Conservation (phyloP, 192 early-diverging fungal genomes). For the Cetraspora pellucida region DNA sequence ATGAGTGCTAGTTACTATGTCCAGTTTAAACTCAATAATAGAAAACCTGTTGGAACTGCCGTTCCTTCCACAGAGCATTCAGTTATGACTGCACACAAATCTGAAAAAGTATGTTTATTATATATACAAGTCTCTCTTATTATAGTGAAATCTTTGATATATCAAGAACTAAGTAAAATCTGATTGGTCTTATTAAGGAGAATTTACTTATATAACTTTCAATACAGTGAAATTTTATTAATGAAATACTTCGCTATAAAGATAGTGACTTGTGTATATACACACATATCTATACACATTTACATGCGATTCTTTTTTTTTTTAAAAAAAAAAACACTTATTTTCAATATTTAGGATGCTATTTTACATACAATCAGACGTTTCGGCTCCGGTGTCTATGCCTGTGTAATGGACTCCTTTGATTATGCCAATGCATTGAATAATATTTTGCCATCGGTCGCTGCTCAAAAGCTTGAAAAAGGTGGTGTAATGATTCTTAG, state of each 20-base stretch:
- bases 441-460: conserved; percentile 71
- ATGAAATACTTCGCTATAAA: no score
- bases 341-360: conserved; percentile 51
- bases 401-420: conserved; percentile 92
- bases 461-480: conserved; percentile 64
- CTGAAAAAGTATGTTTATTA: conserved; percentile 56
- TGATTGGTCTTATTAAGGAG: no score
- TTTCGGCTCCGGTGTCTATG: conserved; percentile 74
- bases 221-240: no score
- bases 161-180: no score
- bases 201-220: no score
- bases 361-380: conserved; percentile 63
- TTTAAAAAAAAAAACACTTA: conserved; percentile 15
- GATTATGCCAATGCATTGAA: conserved; percentile 78
- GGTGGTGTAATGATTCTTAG: conserved; percentile 83
- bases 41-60: conserved; percentile 71
- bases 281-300: no score
- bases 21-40: conserved; percentile 74
- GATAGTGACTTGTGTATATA: no score
- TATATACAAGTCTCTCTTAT: background rate
- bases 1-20: conserved; percentile 78
- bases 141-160: background rate
- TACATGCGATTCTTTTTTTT: no score
- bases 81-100: conserved; percentile 76
- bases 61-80: conserved; percentile 92